Conservation (phyloP, 2,329 filamentous ascomycete species). For the Arachnomyces sp. region DNA sequence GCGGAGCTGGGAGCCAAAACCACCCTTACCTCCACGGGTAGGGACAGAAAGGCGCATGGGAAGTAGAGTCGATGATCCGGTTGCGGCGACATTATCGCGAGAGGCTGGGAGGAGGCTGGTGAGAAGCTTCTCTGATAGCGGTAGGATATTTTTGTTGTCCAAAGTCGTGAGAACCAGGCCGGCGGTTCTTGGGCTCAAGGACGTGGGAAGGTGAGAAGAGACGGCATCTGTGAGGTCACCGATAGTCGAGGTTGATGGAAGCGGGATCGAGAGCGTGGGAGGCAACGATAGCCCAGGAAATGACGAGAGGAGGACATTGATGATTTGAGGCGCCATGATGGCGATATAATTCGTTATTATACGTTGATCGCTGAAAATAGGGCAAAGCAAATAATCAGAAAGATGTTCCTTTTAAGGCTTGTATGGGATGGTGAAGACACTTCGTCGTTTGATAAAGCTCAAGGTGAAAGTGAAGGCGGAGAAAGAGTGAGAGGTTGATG, state of each 20-base stretch:
- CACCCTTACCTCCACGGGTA: constrained; percentile 88
- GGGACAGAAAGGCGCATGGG: constrained; percentile 73
- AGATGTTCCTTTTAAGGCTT: too few species aligned
- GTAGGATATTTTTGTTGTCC: constrained; percentile 62
- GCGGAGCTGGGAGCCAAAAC: constrained; percentile 93
- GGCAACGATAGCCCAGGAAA: constrained; percentile 78
- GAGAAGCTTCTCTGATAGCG: constrained; percentile 48
- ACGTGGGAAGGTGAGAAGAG: constrained; percentile 49
- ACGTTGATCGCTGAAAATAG: too few species aligned
- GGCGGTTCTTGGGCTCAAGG: constrained; percentile 46
- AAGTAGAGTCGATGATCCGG: constrained; percentile 59
- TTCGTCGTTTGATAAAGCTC: too few species aligned
- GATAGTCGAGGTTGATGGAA: constrained; percentile 58
- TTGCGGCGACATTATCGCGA: constrained; percentile 16
- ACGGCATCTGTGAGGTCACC: constrained; percentile 59
- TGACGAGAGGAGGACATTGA: constrained; percentile 79
- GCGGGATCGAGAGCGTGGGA: constrained; percentile 70
- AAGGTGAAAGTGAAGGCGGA: too few species aligned
- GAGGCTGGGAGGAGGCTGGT: constrained; percentile 52
- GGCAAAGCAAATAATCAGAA: too few species aligned
- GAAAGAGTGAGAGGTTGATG: too few species aligned
- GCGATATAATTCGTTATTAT: background rate
- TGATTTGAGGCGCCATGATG: constrained; percentile 49
- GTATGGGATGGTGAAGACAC: too few species aligned
- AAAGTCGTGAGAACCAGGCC: constrained; percentile 73